Percentiles rank a stretch among this genome's conserved stretches.
Conservation (phyloP, 2,329 filamentous ascomycete species). For the Phaeosphaeriaceae sp. region DNA sequence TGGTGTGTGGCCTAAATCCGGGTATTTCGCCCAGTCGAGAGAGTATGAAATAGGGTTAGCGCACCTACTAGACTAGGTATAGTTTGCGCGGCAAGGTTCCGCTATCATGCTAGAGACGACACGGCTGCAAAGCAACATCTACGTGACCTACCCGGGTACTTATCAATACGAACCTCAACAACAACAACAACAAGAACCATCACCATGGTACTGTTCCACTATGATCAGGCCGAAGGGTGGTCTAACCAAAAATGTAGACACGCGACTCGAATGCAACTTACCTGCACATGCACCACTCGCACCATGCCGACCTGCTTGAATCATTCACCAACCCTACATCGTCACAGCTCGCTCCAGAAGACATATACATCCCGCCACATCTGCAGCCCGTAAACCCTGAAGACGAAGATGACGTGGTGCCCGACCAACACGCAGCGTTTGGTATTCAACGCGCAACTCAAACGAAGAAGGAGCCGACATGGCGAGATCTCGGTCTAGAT, state of each 20-base stretch:
- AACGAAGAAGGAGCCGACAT: slow-evolving; percentile 71
- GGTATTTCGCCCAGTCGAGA: too few relatives aligned
- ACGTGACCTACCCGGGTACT: too few relatives aligned
- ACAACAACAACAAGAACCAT: not conserved
- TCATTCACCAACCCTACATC: slow-evolving; percentile 52
- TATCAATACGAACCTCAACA: not conserved
- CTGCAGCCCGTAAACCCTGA: slow-evolving; percentile 85
- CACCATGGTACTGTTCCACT: slow-evolving; percentile 3
- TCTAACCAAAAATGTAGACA: slow-evolving; percentile 46
- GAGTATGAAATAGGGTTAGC: too few relatives aligned
- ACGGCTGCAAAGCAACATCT: too few relatives aligned
- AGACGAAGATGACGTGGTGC: slow-evolving; percentile 87
- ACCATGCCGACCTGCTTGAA: slow-evolving; percentile 80
- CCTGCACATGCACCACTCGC: slow-evolving; percentile 74
- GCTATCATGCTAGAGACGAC: too few relatives aligned
- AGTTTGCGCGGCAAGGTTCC: too few relatives aligned
- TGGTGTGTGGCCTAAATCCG: too few relatives aligned
- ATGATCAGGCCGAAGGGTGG: too few relatives aligned
- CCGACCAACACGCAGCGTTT: slow-evolving; percentile 86
- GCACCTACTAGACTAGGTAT: too few relatives aligned
- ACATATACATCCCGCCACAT: slow-evolving; percentile 80
- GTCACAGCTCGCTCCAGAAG: slow-evolving; percentile 59
- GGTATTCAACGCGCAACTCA: slow-evolving; percentile 83
- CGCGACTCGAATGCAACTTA: slow-evolving; percentile 79
- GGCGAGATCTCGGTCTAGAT: slow-evolving; percentile 78